Base-by-base conservation (phyloP, 371 early-diverging fungal genomes). In the Mucor indicus region DNA sequence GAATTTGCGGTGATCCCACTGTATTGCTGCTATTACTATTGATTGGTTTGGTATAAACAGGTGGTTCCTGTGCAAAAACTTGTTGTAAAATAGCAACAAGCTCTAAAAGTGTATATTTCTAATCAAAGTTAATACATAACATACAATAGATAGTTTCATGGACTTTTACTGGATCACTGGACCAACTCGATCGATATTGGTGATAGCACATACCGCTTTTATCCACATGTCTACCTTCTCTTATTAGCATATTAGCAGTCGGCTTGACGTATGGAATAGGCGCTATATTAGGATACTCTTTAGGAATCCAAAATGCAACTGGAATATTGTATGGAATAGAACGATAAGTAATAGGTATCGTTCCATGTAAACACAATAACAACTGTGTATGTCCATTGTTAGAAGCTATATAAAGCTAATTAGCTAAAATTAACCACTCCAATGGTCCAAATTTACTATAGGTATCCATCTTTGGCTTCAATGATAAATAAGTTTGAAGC, bases 301-400 rank as follows among this genome's bases (percentile, higher is more conserved):
- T 80, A 24, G 96, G 96, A 22, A 95, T 66, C 92, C 91, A 93
- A 36, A 92, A 77, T 16, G 85, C 87, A 9, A 96, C 81, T 1
- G 96, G 96, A 46, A 96, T 95, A 67, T 96, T 93, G 70, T 94
- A 96, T 12, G 88, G 80, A n/a, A 71, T 72, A 1, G 83, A 83
- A 35, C 84, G 80, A 56, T 85, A 95, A 13, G 83, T 79, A 31
- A 95, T 86, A 4, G 94, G 95, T 8, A 95, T 60, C 0, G 96
- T 95, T 12, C 96, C 96, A 48, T 87, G 76, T 19, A 90, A 72
- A 52, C 89, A 91, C 33, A 93, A 76, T 7, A 91, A 62, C 16
- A 85, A 72, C 43, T 83, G 78, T 9, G 81, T 81, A 23, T 75
- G 71, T 11, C 91, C 92, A 60, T 87, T 79, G 51, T 90, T 90